Conservation (phyloP, 441 rosid genomes). For the Erodium texanum region DNA sequence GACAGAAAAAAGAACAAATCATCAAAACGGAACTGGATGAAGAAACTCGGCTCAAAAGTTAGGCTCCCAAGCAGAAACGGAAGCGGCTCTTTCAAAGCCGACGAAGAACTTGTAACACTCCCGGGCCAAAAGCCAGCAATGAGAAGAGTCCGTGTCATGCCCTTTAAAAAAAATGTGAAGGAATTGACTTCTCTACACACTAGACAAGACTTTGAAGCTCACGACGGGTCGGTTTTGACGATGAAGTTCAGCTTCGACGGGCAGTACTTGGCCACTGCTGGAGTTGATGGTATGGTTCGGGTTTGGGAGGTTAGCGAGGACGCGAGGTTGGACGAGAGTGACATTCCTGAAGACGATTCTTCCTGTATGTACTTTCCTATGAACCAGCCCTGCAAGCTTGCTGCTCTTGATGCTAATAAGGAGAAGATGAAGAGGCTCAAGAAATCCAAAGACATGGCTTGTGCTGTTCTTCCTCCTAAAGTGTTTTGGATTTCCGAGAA, state of each 20-base stretch:
- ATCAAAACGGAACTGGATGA: slow-evolving; percentile 35
- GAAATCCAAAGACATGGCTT: slow-evolving; percentile 44
- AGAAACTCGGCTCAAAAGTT: slow-evolving; percentile 36
- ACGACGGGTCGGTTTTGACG: slow-evolving; percentile 58
- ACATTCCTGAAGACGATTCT: slow-evolving; percentile 48
- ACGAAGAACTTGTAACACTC: slow-evolving; percentile 13
- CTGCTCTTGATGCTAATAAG: slow-evolving; percentile 32
- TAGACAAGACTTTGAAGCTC: slow-evolving; percentile 76
- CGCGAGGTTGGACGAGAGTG: slow-evolving; percentile 42
- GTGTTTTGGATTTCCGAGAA: slow-evolving; percentile 59
- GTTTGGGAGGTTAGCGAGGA: slow-evolving; percentile 76
- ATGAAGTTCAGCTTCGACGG: slow-evolving; percentile 91
- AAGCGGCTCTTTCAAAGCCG: not conserved
- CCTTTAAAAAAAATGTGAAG: slow-evolving; percentile 42
- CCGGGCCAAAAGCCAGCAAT: slow-evolving; percentile 19
- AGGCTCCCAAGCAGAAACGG: not conserved
- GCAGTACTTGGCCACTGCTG: slow-evolving; percentile 62
- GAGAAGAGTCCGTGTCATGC: slow-evolving; percentile 39
- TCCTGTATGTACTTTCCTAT: slow-evolving; percentile 52
- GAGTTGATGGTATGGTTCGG: slow-evolving; percentile 67
- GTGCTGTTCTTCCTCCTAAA: slow-evolving; percentile 70
- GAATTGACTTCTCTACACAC: slow-evolving; percentile 63
- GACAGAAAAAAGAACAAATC: slow-evolving; percentile 16
- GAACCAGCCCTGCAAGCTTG: slow-evolving; percentile 28
- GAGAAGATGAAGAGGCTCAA: slow-evolving; percentile 38